These are phyloP conservation scores for Solanum bulbocastanum DNA, from an alignment of 257 asterid genomes.

Conservation along the genomic window DNA sequence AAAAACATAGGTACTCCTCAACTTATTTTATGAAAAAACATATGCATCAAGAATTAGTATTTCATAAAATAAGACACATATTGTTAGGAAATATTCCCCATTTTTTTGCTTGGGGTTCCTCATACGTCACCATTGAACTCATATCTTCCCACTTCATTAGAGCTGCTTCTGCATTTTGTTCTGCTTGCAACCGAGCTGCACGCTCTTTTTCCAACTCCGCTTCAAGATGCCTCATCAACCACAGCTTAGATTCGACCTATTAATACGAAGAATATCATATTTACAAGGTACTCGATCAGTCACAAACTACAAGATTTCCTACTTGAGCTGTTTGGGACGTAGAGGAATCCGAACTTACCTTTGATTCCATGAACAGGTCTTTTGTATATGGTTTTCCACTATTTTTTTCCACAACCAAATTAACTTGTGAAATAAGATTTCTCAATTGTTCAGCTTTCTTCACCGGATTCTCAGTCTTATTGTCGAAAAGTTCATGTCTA, in stretches of 20 bases:
- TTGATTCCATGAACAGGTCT: slow-evolving; percentile 27
- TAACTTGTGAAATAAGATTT: slow-evolving; percentile 36
- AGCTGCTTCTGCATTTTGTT: slow-evolving; percentile 1
- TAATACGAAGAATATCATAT: background rate
- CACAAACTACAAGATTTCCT: no score
- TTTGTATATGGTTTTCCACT: slow-evolving; percentile 47
- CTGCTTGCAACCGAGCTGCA: slow-evolving; percentile 3
- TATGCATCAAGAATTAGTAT: background rate
- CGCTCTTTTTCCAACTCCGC: slow-evolving; percentile 10
- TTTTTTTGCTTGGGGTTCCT: background rate
- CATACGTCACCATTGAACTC: background rate
- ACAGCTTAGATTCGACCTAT: slow-evolving; percentile 20
- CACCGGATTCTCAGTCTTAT: background rate
- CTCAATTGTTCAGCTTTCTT: slow-evolving; percentile 13
- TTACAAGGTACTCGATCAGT: no score
- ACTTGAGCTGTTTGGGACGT: no score
- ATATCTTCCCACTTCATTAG: background rate
- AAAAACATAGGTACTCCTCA: no score
- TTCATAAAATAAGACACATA: background rate
- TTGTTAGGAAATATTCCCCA: no score
- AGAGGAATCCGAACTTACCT: slow-evolving; percentile 6
- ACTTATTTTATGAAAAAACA: background rate
- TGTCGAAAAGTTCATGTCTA: background rate
- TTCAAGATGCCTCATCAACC: background rate
- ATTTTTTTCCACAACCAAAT: slow-evolving; percentile 29